phyloP scores from a whole-genome alignment of 768 basidiomycete genomes.

The Lentinula lateritia region DNA sequence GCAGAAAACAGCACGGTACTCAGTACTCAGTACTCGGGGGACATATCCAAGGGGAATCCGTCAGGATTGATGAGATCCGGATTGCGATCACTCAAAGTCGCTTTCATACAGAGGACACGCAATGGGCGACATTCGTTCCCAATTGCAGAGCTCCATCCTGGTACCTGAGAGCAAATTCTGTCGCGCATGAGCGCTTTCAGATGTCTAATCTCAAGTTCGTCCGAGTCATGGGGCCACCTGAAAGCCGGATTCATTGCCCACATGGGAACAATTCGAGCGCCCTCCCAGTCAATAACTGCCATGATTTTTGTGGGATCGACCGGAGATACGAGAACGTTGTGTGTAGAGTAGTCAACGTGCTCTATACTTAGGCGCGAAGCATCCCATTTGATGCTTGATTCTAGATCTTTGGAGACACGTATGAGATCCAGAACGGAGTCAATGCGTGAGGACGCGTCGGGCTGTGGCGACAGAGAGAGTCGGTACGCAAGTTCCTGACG shows the following conservation, averaged over 20 bases:
- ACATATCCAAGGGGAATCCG: background rate
- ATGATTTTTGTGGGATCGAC: background rate
- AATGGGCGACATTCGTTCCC: background rate
- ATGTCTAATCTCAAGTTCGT: conserved; percentile 1
- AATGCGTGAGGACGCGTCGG: background rate
- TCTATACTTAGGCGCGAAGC: background rate
- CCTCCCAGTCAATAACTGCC: conserved; percentile 5
- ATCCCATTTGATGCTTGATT: background rate
- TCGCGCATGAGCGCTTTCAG: background rate
- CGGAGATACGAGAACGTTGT: background rate
- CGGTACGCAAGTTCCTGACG: conserved; percentile 8
- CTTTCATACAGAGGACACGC: background rate
- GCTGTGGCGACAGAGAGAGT: background rate
- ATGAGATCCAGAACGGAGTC: background rate
- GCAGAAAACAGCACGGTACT: too few species aligned
- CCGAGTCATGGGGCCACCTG: conserved; percentile 1
- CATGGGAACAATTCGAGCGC: conserved; percentile 5
- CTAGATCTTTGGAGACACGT: background rate
- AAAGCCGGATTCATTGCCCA: conserved; percentile 6
- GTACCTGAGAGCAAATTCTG: background rate
- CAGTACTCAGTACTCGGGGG: background rate
- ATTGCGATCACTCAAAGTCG: conserved; percentile 1
- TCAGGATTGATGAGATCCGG: background rate
- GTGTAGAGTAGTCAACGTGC: conserved; percentile 4
- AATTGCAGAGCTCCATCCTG: conserved; percentile 1